Evolutionary conservation across 208 protist species (phyloP), one percentile per base, ranked within the genome.

Genomic region (Trypanosomatidae sp.): DNA sequence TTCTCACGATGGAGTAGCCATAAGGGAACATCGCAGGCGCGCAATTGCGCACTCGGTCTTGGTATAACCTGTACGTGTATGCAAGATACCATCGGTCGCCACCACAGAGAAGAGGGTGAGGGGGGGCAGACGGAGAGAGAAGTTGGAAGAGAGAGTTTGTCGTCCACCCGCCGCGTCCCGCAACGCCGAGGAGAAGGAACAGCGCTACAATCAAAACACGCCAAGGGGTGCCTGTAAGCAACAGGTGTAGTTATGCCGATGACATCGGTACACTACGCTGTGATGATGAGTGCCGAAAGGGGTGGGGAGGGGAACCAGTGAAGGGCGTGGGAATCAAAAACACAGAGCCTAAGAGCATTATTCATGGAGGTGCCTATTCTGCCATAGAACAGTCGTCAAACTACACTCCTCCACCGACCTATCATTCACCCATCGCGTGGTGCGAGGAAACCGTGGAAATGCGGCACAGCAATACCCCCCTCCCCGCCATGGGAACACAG

Each of bases 1-100:
- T 53, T 52, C 62, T 52, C 71, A 66, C 74, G 12, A 77, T 74
- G 70, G 69, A 55, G 64, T 83, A 73, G 28, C 69, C 73, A 3
- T 76, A 53, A 15, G 73, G 74, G 39, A 83, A 75, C 79, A 83
- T 78, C 13, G 25, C 64, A 28, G 12, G 15, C 12, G 44, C 43
- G 64, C 41, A 28, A 15, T 36, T 50, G 25, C 8, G 17, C 9
- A 53, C 64, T 53, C 12, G 15, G 6, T 4, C 46, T 46, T 47
- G 22, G 19, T 65, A 30, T 15, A 44, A 19, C 41, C 17, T 30
- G 15, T 47, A 8, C 6, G 22, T 15, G 19, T 19, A 46, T 28
- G 22, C 3, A 46, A 65, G 33, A 47, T n/a, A 44, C 28, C 33
- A 46, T 65, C 60, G 60, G 39, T 13, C 15, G 60, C 17, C 19